Evolutionary conservation across 169 alveolate species (phyloP), one percentile per base, ranked within the genome.

Genomic region (Plasmodium sp.): DNA sequence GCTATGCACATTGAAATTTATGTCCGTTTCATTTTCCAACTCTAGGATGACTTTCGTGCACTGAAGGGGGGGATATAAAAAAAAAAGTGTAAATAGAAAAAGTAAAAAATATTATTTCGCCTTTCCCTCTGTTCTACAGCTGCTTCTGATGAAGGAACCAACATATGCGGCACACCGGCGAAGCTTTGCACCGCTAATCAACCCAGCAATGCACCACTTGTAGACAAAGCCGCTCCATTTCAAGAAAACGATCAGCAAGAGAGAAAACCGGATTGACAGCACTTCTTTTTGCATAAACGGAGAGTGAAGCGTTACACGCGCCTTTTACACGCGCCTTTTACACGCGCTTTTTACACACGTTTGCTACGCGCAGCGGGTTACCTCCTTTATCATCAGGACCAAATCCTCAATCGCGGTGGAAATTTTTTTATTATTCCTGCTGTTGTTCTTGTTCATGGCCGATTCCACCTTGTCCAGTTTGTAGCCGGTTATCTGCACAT

Each of bases 311-410:
- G 36, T 33, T 16, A 79, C 48, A 2, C 62, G 45, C 9, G 45
- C 27, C 27, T 39, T 39, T 36, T 36, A 36, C 41, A 36, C 4
- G 41, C 41, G 41, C 4, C n/a, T n/a, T 39, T 36, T 36, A 36
- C 41, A 36, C 4, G 41, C 41, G 41, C 4, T 2, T 39, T 5
- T 39, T 39, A 39, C 9, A 39, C 7, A 7, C 45, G 7, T 0
- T 39, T 39, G 45, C 5, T 51, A 51, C 62, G 16, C 62, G 62
- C 2, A 22, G 22, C 31, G 58, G 72, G 22, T 86, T 75, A 86
- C 94, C 94, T 77, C 95, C 34, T 91, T 91, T 91, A 91, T 62
- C 95, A 91, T 91, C n/a, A 81, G 73, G 67, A 91, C 54, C 74
- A 91, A 81, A 67, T 91, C 95, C 67, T 91, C 95, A 14, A 91